Evolutionary conservation across 2,329 filamentous ascomycete genomes (phyloP).

Genomic region (Diaporthe capsici): DNA sequence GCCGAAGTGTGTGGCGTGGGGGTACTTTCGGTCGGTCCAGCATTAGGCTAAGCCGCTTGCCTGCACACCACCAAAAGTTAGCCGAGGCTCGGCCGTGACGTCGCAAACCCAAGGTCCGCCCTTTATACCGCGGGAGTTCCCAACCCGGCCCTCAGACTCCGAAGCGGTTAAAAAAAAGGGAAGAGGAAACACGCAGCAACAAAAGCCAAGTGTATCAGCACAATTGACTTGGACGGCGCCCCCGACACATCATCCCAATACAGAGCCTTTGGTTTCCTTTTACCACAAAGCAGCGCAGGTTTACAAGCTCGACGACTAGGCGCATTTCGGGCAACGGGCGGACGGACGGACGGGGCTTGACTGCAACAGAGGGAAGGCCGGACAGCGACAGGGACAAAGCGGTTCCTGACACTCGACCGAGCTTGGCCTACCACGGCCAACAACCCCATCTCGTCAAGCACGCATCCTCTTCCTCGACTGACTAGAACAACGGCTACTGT

Average conservation of each 20-base stretch:
- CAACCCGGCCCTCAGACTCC: constrained; percentile 30
- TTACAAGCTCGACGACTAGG: constrained; percentile 20
- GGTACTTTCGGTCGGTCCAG: background rate
- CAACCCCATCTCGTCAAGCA: background rate
- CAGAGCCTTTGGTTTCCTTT: background rate
- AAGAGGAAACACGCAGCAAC: background rate
- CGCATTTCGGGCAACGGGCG: constrained; percentile 27
- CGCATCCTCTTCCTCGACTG: constrained; percentile 1
- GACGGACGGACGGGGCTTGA: constrained; percentile 30
- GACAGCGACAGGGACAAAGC: constrained; percentile 11
- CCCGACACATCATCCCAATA: background rate
- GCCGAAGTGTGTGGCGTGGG: constrained; percentile 6
- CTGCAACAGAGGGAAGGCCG: constrained; percentile 7
- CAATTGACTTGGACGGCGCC: background rate
- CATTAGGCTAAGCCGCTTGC: background rate
- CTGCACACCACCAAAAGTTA: constrained; percentile 32
- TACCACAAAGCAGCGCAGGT: background rate
- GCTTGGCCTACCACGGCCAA: background rate
- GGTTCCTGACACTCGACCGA: background rate
- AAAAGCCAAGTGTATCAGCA: constrained; percentile 26
- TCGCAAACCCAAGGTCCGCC: constrained; percentile 29
- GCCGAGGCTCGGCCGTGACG: constrained; percentile 38
- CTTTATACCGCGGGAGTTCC: constrained; percentile 28
- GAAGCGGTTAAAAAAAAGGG: background rate
- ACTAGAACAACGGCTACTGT: background rate